Evolutionary conservation across 768 basidiomycete species (phyloP).

Genomic region (Pleurotus cornucopiae): DNA sequence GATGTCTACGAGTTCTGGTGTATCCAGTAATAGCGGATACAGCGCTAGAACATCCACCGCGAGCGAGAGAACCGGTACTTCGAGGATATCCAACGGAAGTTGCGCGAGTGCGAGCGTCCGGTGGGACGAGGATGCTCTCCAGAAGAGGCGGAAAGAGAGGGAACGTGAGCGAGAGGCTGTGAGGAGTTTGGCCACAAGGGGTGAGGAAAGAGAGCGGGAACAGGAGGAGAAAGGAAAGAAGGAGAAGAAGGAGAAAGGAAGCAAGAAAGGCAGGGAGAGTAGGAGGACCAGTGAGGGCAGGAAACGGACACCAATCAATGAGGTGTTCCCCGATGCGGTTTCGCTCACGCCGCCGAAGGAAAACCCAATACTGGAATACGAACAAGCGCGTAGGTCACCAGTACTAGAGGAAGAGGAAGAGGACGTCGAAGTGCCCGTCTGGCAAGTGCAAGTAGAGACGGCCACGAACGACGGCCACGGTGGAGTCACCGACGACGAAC

Average conservation of each 20-base stretch:
- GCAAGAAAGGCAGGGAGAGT: slow-evolving; percentile 35
- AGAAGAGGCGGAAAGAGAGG: slow-evolving; percentile 41
- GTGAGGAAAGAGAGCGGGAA: slow-evolving; percentile 20
- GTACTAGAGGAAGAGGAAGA: neutral
- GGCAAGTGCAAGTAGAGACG: slow-evolving; percentile 35
- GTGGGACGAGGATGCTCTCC: slow-evolving; percentile 48
- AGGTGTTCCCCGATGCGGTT: slow-evolving; percentile 53
- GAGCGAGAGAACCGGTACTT: slow-evolving; percentile 19
- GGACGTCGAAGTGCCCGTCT: slow-evolving; percentile 15
- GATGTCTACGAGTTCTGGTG: slow-evolving; percentile 33
- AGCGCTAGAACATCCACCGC: neutral
- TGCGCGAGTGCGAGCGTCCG: slow-evolving; percentile 39
- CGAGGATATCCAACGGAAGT: slow-evolving; percentile 32
- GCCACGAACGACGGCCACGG: slow-evolving; percentile 52
- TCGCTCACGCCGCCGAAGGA: slow-evolving; percentile 6
- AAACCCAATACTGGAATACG: slow-evolving; percentile 12
- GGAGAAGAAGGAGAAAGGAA: slow-evolving; percentile 20
- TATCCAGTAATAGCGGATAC: slow-evolving; percentile 24
- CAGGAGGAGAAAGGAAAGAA: slow-evolving; percentile 14
- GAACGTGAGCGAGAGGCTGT: slow-evolving; percentile 33
- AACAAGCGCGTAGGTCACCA: neutral
- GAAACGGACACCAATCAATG: slow-evolving; percentile 47
- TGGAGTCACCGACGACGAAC: slow-evolving; percentile 17
- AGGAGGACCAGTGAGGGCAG: slow-evolving; percentile 46
- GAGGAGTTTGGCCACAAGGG: slow-evolving; percentile 17